phyloP scores from a whole-genome alignment of 345 rosid species.

The Corchorus capsularis region DNA sequence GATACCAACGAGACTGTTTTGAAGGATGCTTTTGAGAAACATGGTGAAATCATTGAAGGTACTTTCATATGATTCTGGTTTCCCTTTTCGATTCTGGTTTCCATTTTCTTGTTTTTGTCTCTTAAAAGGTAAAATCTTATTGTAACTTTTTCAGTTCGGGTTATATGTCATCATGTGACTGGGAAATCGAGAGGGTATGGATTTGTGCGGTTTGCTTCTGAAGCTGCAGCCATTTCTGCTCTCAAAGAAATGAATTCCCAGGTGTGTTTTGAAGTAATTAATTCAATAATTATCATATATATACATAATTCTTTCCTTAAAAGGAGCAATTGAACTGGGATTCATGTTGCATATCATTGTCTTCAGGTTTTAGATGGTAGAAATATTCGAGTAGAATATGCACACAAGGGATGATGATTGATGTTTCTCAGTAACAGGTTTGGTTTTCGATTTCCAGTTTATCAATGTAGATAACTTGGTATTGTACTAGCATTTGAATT shows the following conservation, averaged over 20 bases:
- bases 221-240: conserved; percentile 58
- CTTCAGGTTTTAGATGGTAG: conserved; percentile 67
- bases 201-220: conserved; percentile 59
- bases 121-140: background rate
- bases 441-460: background rate
- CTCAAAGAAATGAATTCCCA: conserved; percentile 61
- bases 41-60: conserved; percentile 64
- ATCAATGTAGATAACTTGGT: background rate
- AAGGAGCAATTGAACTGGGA: background rate
- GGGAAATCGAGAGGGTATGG: conserved; percentile 81
- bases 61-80: background rate
- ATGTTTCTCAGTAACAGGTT: conserved; percentile 13
- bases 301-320: background rate
- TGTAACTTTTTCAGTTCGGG: conserved; percentile 43
- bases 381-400: conserved; percentile 59
- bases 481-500: background rate
- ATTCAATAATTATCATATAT: background rate
- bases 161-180: conserved; percentile 63
- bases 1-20: conserved; percentile 71
- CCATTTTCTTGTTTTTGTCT: background rate
- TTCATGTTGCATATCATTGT: conserved; percentile 9
- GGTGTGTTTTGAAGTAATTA: conserved; percentile 34
- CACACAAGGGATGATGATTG: conserved; percentile 31
- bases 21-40: conserved; percentile 46
- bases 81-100: background rate